Conservation (phyloP, 371 early-diverging fungal genomes). For the Actinomortierella wolfii region DNA sequence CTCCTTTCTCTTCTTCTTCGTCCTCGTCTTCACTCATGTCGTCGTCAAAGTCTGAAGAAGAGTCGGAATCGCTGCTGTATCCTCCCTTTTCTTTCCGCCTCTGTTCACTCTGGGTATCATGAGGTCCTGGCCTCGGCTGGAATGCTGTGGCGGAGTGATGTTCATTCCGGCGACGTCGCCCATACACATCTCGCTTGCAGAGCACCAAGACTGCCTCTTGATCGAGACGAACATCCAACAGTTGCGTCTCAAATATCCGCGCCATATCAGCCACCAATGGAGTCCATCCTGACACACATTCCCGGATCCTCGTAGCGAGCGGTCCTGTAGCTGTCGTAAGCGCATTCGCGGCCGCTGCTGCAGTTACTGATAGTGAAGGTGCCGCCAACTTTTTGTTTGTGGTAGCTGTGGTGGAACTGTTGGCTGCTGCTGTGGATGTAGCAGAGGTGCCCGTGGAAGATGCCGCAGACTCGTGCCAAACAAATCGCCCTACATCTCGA, state of each 20-base stretch:
- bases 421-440: too few relatives aligned
- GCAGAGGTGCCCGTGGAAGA: too few relatives aligned
- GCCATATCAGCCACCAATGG: constrained; percentile 26
- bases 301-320: constrained; percentile 26
- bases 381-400: not conserved
- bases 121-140: too few relatives aligned
- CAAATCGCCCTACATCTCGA: constrained; percentile 31
- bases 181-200: constrained; percentile 1
- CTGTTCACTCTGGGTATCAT: too few relatives aligned
- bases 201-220: constrained; percentile 21
- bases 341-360: not conserved
- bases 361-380: not conserved
- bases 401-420: too few relatives aligned
- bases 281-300: constrained; percentile 36
- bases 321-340: constrained; percentile 30
- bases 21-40: not conserved
- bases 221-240: constrained; percentile 25
- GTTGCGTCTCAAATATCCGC: constrained; percentile 12
- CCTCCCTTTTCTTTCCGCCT: too few relatives aligned
- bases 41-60: too few relatives aligned
- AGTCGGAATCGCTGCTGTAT: too few relatives aligned
- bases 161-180: too few relatives aligned
- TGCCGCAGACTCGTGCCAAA: constrained; percentile 30
- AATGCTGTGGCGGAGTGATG: too few relatives aligned
- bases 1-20: constrained; percentile 1